phyloP scores from a whole-genome alignment of 2,329 filamentous ascomycete species.

The Aspergillus fischeri region DNA sequence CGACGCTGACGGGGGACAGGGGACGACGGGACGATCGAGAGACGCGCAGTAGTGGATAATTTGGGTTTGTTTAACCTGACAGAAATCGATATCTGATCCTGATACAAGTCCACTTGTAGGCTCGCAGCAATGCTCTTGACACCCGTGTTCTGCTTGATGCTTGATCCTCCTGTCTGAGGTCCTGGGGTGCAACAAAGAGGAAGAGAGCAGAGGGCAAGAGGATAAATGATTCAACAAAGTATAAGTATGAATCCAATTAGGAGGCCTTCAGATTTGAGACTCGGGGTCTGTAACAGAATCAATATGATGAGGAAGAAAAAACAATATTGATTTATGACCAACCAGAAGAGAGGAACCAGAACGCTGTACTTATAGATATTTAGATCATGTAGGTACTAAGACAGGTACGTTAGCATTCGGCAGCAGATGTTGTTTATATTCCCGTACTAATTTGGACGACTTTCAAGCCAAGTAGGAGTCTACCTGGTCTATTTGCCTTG shows the following conservation, averaged over 20 bases:
- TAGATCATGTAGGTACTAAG: not conserved
- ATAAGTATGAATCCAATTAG: not conserved
- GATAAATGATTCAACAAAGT: not conserved
- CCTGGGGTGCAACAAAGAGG: not conserved
- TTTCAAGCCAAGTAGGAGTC: not conserved
- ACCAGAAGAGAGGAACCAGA: not conserved
- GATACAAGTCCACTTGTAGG: not conserved
- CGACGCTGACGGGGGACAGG: not conserved
- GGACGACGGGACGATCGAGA: not conserved
- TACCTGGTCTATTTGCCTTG: not conserved
- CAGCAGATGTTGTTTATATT: not conserved
- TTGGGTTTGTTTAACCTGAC: not conserved
- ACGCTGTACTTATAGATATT: not conserved
- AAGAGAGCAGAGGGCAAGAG: not conserved
- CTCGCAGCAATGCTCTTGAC: not conserved
- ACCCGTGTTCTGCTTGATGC: not conserved
- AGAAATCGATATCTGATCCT: not conserved
- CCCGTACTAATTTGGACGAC: not conserved
- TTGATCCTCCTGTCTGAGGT: not conserved
- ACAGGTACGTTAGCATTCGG: not conserved
- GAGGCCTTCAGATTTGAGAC: not conserved
- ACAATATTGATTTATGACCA: not conserved
- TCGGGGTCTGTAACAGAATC: not conserved
- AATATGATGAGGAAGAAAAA: not conserved
- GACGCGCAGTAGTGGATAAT: not conserved